Conservation (phyloP, 768 basidiomycete genomes). For the Trametes cubensis region DNA sequence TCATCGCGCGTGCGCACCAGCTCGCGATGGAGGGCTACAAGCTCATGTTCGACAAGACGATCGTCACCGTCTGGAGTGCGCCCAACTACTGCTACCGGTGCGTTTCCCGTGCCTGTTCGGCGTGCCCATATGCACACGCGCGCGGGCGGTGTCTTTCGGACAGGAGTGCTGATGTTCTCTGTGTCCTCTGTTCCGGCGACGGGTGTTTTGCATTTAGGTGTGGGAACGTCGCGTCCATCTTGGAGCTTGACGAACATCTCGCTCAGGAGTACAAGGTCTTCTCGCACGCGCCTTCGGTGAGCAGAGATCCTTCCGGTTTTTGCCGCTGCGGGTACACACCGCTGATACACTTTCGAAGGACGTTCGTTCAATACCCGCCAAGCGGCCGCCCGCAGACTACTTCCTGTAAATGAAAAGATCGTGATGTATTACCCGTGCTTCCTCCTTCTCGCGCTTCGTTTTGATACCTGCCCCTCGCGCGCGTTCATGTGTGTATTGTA, state of each 20-base stretch:
- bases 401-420: slow-evolving; percentile 53
- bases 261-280: slow-evolving; percentile 97
- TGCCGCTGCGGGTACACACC: not conserved
- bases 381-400: slow-evolving; percentile 86
- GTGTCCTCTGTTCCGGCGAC: not conserved
- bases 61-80: slow-evolving; percentile 98
- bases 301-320: slow-evolving; percentile 33
- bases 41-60: slow-evolving; percentile 92
- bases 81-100: slow-evolving; percentile 98
- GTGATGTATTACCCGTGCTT: too few species aligned
- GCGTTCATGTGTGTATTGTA: slow-evolving; percentile 12
- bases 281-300: slow-evolving; percentile 81
- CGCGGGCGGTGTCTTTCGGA: too few species aligned
- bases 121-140: not conserved
- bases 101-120: slow-evolving; percentile 34
- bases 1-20: slow-evolving; percentile 97
- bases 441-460: not conserved
- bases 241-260: slow-evolving; percentile 91
- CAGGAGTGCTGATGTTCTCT: too few species aligned
- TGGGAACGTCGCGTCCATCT: slow-evolving; percentile 93
- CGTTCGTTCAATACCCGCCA: slow-evolving; percentile 77
- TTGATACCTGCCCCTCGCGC: not conserved
- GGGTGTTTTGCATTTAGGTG: slow-evolving; percentile 53
- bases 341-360: slow-evolving; percentile 54
- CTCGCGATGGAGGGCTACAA: slow-evolving; percentile 98